Base-by-base conservation (phyloP, 2,329 filamentous ascomycete genomes). In the Ophiostoma australiae region DNA sequence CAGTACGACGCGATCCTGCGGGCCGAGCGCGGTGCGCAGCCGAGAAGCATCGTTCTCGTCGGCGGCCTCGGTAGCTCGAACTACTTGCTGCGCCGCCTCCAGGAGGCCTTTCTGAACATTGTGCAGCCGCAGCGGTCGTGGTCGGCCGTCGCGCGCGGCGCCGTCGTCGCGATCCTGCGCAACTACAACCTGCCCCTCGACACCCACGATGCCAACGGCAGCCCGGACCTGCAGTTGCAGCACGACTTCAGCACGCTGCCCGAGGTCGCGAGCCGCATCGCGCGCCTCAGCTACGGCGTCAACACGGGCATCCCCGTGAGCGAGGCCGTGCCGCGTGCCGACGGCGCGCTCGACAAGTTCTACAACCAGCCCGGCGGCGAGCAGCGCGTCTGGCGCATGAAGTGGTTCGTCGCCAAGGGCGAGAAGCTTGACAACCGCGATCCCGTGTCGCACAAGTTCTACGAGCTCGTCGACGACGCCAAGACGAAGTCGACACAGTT, bases 121-220 rank as follows among this genome's bases (percentile, higher is more conserved):
- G 76, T 86, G 69, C 83, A 84, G 69, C 84, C 84, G 0, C 78
- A 80, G 17, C 81, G 82, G 72, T 80, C 82, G 3, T 86, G 84
- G 84, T 79, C 80, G 0, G 82, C 84, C 1, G 82, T 86, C 6
- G 83, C 84, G 1, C 82, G 82, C 44, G 85, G 85, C 7, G 84
- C 85, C 17, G 82, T 83, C 5, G 82, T 84, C 78, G 84, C 82
- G 74, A 67, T 70, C 58, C 69, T 73, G n/a, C 70, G 65, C n/a
- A 73, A 69, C 70, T 52, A 39, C 63, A 13, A 27, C 2, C 10
- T 27, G n/a, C 52, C 52, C 33, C 10, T 10, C 6, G 63, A 20
- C 35, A n/a, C 11, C 33, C 20, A 37, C 27, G n/a, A 67, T 23
- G 63, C 65, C 8, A 67, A 67, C 33, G 17, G 37, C 35, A 44